Base-by-base conservation (phyloP, 139 green algal species). In the Coelastrella sp. region DNA sequence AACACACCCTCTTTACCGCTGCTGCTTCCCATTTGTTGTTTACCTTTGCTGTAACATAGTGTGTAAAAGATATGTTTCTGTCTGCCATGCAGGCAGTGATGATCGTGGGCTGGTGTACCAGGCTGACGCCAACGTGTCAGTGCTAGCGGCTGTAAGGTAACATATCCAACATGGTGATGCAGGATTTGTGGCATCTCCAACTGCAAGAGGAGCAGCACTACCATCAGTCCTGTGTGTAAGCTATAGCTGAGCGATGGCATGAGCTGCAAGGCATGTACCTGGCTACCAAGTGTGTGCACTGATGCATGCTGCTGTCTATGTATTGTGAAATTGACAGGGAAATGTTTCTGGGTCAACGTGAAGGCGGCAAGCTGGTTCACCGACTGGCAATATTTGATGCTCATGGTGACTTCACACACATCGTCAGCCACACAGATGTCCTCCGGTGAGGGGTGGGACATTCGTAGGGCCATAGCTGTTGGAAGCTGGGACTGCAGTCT, bases 71-170 rank as follows among this genome's bases (percentile, higher is more conserved):
- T n/a, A n/a, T n/a, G n/a, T n/a, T n/a, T n/a, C n/a, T n/a, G n/a
- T n/a, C n/a, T n/a, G n/a, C n/a, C n/a, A n/a, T n/a, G 17, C 89
- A 94, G 92, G 91, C 48, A 87, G 90, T 53, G 90, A 94, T 41
- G 93, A 96, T 87, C 86, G 88, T 34, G 91, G 85, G 0, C 86
- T 96, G 72, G 66, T 97, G 67, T 96, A 91, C 67, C 76, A 94
- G 75, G 82, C 88, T 2, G 88, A 96, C 19, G 62, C 57, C 11
- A 75, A 79, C 35, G 90, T 88, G 4, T 84, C 79, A 23, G 38
- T 97, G 59, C 59, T 93, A 34, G 72, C 72, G 7, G 91, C 91
- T n/a, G 90, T 96, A 34, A 89, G 66, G 88, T 89, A 67, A 78
- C 48, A n/a, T n/a, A 57, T 15, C 17, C 48, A 57, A 15, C 48